Conservation (phyloP, 2,329 filamentous ascomycete species). For the Aquanectria penicillioides region DNA sequence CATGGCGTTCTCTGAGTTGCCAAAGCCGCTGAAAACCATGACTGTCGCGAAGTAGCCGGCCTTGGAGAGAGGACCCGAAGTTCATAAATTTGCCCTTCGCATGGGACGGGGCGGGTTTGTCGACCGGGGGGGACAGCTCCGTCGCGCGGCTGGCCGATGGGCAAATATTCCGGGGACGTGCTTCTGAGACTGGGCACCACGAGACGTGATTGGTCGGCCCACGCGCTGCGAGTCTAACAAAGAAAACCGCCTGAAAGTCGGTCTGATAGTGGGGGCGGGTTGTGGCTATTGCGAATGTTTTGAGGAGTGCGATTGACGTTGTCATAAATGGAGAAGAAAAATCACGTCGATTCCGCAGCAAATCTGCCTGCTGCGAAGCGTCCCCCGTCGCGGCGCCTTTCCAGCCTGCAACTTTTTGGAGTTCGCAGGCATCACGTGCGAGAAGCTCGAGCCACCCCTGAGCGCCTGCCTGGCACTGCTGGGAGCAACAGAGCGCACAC, state of each 20-base stretch:
- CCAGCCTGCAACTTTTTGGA: constrained; percentile 32
- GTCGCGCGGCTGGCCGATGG: constrained; percentile 27
- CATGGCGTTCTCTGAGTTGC: constrained; percentile 56
- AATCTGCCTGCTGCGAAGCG: constrained; percentile 10
- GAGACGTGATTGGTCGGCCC: constrained; percentile 35
- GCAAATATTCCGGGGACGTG: constrained; percentile 38
- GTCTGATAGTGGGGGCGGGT: constrained; percentile 9
- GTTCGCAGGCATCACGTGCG: constrained; percentile 39
- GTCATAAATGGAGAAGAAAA: neutral
- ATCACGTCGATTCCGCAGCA: neutral
- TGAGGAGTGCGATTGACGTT: neutral
- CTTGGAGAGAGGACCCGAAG: constrained; percentile 36
- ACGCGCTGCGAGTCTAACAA: constrained; percentile 17
- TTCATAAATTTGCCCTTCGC: constrained; percentile 43
- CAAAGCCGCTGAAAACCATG: constrained; percentile 73
- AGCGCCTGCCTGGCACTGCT: too few relatives aligned
- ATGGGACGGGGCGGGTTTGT: constrained; percentile 33
- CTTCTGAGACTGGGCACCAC: constrained; percentile 13
- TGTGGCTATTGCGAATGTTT: constrained; percentile 9
- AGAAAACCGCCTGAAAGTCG: constrained; percentile 6
- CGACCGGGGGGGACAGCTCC: constrained; percentile 34
- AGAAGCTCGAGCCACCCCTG: constrained; percentile 29
- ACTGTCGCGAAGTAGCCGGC: constrained; percentile 51
- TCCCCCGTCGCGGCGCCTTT: neutral
- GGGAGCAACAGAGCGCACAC: neutral